Conservation (phyloP, 2,329 filamentous ascomycete species). For the Apiospora saccharicola region DNA sequence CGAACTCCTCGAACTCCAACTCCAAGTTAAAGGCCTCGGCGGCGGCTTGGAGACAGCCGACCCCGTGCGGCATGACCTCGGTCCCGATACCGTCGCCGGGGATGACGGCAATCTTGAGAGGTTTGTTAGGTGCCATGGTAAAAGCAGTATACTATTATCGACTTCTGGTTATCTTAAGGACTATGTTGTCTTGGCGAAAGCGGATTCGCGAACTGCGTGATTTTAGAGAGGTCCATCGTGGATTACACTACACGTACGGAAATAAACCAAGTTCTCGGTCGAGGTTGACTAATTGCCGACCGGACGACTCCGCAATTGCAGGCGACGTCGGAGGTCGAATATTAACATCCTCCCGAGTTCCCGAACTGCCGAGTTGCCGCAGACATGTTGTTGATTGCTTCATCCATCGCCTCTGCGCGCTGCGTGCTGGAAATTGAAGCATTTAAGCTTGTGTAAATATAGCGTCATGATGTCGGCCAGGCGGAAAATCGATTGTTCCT, state of each 20-base stretch:
- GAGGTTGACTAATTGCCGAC: not conserved
- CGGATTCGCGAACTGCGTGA: not conserved
- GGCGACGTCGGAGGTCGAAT: not conserved
- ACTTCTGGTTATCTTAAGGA: not conserved
- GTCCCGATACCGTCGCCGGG: conserved; percentile 75
- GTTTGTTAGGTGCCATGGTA: conserved; percentile 25
- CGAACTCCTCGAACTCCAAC: conserved; percentile 66
- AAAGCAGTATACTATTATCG: not conserved
- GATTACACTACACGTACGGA: not conserved
- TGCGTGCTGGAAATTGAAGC: not conserved
- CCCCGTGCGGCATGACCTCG: conserved; percentile 71
- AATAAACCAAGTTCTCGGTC: not conserved
- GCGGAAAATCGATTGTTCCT: too few species aligned
- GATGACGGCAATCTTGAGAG: conserved; percentile 64
- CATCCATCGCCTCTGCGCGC: not conserved
- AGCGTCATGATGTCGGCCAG: too few species aligned
- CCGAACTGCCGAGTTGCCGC: not conserved
- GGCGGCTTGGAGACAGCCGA: conserved; percentile 64
- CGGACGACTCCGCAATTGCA: conserved; percentile 1
- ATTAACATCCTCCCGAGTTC: not conserved
- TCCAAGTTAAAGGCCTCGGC: conserved; percentile 57
- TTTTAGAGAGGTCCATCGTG: not conserved
- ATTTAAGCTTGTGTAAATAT: too few species aligned
- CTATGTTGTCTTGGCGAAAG: not conserved
- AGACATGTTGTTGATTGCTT: too few species aligned